Base-by-base conservation (phyloP, 805 yeast genomes). In the Priceomyces melissophilus region DNA sequence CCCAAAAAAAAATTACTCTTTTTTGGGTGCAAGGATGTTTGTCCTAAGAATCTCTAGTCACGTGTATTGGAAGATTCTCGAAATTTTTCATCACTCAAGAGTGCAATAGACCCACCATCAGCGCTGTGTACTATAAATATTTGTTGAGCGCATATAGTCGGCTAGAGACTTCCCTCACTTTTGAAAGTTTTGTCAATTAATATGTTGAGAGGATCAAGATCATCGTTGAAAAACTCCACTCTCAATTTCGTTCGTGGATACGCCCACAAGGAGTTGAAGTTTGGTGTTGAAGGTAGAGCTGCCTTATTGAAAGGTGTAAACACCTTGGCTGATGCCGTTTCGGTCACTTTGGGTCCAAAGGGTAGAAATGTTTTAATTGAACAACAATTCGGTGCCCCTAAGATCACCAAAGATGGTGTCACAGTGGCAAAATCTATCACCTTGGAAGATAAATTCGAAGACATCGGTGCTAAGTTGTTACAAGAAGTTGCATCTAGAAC, bases 401-500 rank as follows among this genome's bases (percentile, higher is more conserved):
- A 91, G 75, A 91, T 91, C 76, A 91, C 99, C 69, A 91, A 91
- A 74, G 99, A 91, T 65, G 99, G 99, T 79, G 97, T 89, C 39
- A 88, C 98, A 35, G 97, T 91, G 45, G 99, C 99, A 47, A 80
- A 77, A 59, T 82, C 95, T 41, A 81, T 91, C 56, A 78, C 79
- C 32, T 73, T 93, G 52, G 72, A 84, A 63, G 95, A 93, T 74
- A 87, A 84, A 67, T 91, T 90, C 58, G 98, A 91, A 74, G 91
- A 91, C 70, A 75, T 93, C 75, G 99, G 99, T 45, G 96, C 96
- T 43, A 87, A 87, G 72, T 76, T 91, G 52, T 73, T 91, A 58
- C 97, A 90, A 71, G 98, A 93, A 63, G 97, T 93, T 45, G 96
- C 98, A 32, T 82, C 95, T 54, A 91, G 87, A 79, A 90, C 99